Percentiles rank a stretch among this genome's conserved stretches.
These are phyloP conservation scores for Nitzschia sp. DNA, from an alignment of 108 stramenopile species.

Conservation along the genomic window DNA sequence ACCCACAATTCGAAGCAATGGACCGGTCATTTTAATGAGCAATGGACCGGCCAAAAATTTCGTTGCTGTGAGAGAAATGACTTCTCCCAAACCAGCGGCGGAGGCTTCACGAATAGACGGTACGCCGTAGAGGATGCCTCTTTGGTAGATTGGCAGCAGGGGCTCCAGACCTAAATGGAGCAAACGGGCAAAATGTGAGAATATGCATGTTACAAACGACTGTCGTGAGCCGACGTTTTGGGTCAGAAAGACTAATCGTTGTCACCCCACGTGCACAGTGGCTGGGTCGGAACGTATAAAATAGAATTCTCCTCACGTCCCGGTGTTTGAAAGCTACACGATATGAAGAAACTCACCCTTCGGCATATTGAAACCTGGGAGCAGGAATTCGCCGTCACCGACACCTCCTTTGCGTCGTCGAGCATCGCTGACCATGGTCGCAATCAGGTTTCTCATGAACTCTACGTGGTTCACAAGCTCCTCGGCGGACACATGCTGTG, in stretches of 20 bases:
- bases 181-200: too few relatives aligned
- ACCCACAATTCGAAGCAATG: slow-evolving; percentile 97
- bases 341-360: slow-evolving; percentile 69
- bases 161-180: slow-evolving; percentile 85
- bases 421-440: slow-evolving; percentile 90
- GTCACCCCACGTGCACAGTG: slow-evolving; percentile 24
- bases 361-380: slow-evolving; percentile 94
- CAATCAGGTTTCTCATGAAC: slow-evolving; percentile 88
- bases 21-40: slow-evolving; percentile 96
- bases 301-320: slow-evolving; percentile 41
- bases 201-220: too few relatives aligned
- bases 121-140: slow-evolving; percentile 93
- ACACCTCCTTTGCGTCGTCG: slow-evolving; percentile 84
- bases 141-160: slow-evolving; percentile 94
- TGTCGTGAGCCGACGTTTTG: not conserved
- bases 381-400: slow-evolving; percentile 85
- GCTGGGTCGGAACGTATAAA: slow-evolving; percentile 53
- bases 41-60: slow-evolving; percentile 89
- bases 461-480: slow-evolving; percentile 90
- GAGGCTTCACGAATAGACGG: slow-evolving; percentile 82
- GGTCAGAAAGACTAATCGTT: slow-evolving; percentile 91
- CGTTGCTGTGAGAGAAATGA: slow-evolving; percentile 85
- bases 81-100: slow-evolving; percentile 94
- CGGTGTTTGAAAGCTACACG: not conserved
- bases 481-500: slow-evolving; percentile 85